Evolutionary conservation across 148 eudicot species (phyloP), one percentile per base, ranked within the genome.

Genomic region (Euryodendron excelsum): DNA sequence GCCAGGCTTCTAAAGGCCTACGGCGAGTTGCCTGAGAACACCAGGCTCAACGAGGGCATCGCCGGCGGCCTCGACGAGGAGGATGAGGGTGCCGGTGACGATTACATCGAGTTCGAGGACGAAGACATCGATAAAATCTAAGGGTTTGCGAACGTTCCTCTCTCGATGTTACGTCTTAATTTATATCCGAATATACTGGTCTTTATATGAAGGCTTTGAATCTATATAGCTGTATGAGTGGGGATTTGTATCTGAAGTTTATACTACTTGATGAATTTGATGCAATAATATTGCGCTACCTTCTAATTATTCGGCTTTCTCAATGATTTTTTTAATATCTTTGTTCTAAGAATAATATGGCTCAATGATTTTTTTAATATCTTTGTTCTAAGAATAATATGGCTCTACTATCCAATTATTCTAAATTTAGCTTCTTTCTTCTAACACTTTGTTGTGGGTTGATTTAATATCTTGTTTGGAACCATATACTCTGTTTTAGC

Each of bases 61-160:
- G 82, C 85, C 15, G 86, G 87, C 28, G 86, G 86, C 23, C 76
- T 87, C 37, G 97, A 93, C 37, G 99, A 95, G 44, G 96, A 91
- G 18, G 99, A 95, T 44, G 94, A 83, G 0, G 90, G 80, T 0
- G 88, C 77, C 13, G 91, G 53, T 9, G 89, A 93, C 60, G 94
- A 95, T 79, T 90, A 91, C 80, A 73, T 93, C 61, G 96, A 93
- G 82, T 95, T 95, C 33, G 99, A 92, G 82, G 97, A 95, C 66
- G 98, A 95, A 72, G 98, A 95, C 80, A 95, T 95, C 27, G 98
- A 95, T 33, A 95, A 93, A 73, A 93, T 95, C 84, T 89, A 83
- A 79, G 70, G 63, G 45, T 74, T 78, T 63, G 44, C n/a, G 33
- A 17, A 73, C 44, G 55, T 47, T 41, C 21, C 15, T 72, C 75